phyloP scores from a whole-genome alignment of 495 filamentous ascomycete genomes.

The Aspergillus heteromorphus region DNA sequence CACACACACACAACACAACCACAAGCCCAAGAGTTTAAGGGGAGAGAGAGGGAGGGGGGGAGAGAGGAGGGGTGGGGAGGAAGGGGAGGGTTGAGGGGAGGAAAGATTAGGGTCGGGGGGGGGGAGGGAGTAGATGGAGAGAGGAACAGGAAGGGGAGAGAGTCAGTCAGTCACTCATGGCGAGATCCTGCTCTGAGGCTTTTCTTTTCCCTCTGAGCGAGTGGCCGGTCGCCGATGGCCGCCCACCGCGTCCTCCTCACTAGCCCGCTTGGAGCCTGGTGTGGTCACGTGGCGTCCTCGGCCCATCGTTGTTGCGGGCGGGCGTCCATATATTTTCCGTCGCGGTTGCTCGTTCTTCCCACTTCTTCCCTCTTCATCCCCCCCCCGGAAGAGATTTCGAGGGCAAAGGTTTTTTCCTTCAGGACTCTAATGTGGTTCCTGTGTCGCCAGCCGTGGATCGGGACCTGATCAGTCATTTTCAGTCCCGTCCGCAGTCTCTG shows the following conservation, averaged over 20 bases:
- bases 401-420: no score
- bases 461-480: background rate
- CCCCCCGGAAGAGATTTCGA: background rate
- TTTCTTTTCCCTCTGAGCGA: slow-evolving; percentile 1
- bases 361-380: background rate
- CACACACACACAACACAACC: background rate
- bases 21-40: background rate
- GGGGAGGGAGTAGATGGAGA: background rate
- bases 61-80: background rate
- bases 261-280: background rate
- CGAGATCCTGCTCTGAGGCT: slow-evolving; percentile 10
- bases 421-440: background rate
- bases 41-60: background rate
- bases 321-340: background rate
- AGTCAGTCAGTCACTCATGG: background rate
- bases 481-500: background rate
- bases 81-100: slow-evolving; percentile 4
- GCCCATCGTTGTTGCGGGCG: background rate
- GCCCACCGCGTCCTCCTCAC: background rate
- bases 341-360: background rate
- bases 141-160: slow-evolving; percentile 1
- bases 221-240: background rate
- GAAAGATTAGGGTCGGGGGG: background rate
- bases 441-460: background rate
- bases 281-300: background rate